phyloP scores from a whole-genome alignment of 139 green algal genomes.

The Nannochloris sp. region DNA sequence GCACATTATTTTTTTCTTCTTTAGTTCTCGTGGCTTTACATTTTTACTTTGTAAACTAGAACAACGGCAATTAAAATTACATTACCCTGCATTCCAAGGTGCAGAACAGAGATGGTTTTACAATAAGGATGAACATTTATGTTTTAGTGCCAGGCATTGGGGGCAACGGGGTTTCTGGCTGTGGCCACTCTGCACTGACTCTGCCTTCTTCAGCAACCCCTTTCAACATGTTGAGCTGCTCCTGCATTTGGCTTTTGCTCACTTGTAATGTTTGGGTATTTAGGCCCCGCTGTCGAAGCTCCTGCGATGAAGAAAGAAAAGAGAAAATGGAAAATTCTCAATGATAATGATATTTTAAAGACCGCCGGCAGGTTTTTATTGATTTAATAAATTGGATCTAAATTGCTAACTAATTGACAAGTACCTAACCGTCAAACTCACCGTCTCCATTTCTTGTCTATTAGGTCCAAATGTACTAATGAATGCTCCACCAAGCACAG shows the following conservation, averaged over 20 bases:
- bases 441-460: slow-evolving; percentile 15
- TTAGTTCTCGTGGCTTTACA: too few species aligned
- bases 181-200: neutral
- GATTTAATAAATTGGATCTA: too few species aligned
- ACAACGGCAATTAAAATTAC: too few species aligned
- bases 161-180: too few species aligned
- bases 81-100: too few species aligned
- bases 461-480: slow-evolving; percentile 4
- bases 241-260: neutral
- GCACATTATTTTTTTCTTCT: too few species aligned
- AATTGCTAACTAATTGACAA: neutral
- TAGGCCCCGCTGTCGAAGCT: neutral
- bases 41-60: too few species aligned
- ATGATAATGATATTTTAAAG: too few species aligned
- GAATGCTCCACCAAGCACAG: slow-evolving; percentile 8
- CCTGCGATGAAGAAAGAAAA: neutral
- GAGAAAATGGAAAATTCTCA: neutral
- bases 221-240: neutral
- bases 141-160: too few species aligned
- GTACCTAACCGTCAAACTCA: neutral
- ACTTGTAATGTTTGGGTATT: neutral
- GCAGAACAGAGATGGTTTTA: too few species aligned
- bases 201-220: neutral
- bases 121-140: too few species aligned
- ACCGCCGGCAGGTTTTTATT: too few species aligned